Percentiles rank a stretch among this genome's conserved stretches.
phyloP scores from a whole-genome alignment of 2,329 filamentous ascomycete species.

The Capronia coronata region DNA sequence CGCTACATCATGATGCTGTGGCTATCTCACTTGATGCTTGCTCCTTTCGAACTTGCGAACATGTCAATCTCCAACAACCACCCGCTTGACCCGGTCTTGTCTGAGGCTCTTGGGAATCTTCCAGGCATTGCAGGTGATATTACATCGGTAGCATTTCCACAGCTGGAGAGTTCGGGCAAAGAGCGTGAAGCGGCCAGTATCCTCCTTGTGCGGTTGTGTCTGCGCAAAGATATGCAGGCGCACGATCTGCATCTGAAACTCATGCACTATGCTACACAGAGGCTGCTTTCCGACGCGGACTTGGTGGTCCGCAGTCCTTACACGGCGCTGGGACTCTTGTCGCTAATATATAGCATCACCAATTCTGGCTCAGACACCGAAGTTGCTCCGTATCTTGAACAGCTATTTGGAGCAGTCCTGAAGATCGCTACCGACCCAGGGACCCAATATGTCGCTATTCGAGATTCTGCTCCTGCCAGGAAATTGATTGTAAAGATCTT shows the following conservation, averaged over 20 bases:
- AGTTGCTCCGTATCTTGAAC: constrained; percentile 59
- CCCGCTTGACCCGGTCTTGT: constrained; percentile 20
- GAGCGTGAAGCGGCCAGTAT: constrained; percentile 82
- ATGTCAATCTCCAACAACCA: constrained; percentile 54
- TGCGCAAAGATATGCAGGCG: constrained; percentile 80
- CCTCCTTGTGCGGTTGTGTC: constrained; percentile 72
- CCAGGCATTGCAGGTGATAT: constrained; percentile 66
- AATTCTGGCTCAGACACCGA: constrained; percentile 66
- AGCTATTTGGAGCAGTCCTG: constrained; percentile 61
- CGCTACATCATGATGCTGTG: constrained; percentile 81
- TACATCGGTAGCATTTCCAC: constrained; percentile 63
- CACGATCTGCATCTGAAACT: constrained; percentile 63
- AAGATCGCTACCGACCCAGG: constrained; percentile 51
- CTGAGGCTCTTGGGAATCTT: constrained; percentile 50
- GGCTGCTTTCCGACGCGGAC: constrained; percentile 46
- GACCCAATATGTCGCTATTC: constrained; percentile 51
- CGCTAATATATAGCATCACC: constrained; percentile 70
- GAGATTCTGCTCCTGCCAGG: constrained; percentile 66
- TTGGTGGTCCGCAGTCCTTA: constrained; percentile 53
- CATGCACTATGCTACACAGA: constrained; percentile 62
- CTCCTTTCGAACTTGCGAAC: constrained; percentile 82
- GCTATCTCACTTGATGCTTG: constrained; percentile 74
- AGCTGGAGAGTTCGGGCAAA: constrained; percentile 70
- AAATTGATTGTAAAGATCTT: constrained; percentile 82
- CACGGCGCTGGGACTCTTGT: constrained; percentile 68